phyloP scores from a whole-genome alignment of 352 stramenopile genomes.

The Aphanomyces stellatus region DNA sequence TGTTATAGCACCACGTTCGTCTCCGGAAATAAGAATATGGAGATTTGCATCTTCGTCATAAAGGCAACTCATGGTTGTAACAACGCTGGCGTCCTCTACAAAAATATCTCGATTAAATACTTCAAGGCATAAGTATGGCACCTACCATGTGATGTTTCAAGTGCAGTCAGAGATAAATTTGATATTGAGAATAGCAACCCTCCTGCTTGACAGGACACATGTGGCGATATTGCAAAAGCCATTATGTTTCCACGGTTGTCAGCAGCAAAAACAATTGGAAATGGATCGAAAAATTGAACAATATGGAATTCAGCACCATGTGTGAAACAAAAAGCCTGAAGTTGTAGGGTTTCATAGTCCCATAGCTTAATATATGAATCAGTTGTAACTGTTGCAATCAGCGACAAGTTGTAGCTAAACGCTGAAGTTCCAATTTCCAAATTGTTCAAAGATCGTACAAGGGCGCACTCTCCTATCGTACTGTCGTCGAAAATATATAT shows the following conservation, averaged over 20 bases:
- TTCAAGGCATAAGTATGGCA: neutral
- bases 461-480: conserved; percentile 32
- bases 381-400: conserved; percentile 49
- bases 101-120: neutral
- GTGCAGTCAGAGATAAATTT: conserved; percentile 25
- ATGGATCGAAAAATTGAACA: conserved; percentile 63
- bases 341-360: conserved; percentile 66
- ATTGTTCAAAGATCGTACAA: conserved; percentile 54
- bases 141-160: neutral
- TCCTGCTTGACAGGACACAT: conserved; percentile 34
- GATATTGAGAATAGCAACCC: conserved; percentile 46
- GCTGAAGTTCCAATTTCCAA: conserved; percentile 45
- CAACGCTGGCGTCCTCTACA: neutral
- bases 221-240: conserved; percentile 44
- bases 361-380: conserved; percentile 50
- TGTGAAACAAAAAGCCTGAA: conserved; percentile 29
- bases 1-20: conserved; percentile 39
- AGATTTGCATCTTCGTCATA: conserved; percentile 33
- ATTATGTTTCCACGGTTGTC: conserved; percentile 45
- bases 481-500: conserved; percentile 67
- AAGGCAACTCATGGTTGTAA: conserved; percentile 19
- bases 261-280: conserved; percentile 44
- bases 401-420: conserved; percentile 54
- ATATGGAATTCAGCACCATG: conserved; percentile 31
- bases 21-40: conserved; percentile 50